phyloP scores from a whole-genome alignment of 148 eudicot species.

The Rhododendron simsii region DNA sequence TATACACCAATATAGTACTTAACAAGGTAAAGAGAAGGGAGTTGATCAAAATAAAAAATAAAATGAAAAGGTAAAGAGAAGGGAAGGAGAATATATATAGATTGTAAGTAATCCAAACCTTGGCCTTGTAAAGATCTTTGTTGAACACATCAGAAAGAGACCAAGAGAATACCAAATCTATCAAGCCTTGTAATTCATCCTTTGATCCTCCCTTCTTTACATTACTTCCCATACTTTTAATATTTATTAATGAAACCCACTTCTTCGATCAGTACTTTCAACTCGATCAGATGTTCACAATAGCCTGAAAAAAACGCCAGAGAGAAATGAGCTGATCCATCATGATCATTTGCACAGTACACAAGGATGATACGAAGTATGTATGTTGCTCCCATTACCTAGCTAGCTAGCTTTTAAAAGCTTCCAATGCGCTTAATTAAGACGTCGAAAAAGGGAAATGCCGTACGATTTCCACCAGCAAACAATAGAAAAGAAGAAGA shows the following conservation, averaged over 20 bases:
- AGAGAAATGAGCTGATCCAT: background rate
- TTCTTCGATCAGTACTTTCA: background rate
- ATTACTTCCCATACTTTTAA: background rate
- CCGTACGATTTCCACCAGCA: background rate
- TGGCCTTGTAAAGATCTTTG: slow-evolving; percentile 31
- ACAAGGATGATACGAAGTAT: background rate
- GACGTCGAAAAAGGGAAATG: background rate
- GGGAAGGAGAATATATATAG: no score
- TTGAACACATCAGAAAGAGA: slow-evolving; percentile 34
- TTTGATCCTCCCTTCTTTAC: background rate
- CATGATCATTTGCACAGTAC: background rate
- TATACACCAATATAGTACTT: background rate
- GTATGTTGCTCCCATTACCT: background rate
- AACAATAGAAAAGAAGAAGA: background rate
- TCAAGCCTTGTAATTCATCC: slow-evolving; percentile 8
- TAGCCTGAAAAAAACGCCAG: background rate
- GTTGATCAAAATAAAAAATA: no score
- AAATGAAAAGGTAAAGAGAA: no score
- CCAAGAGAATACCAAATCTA: slow-evolving; percentile 42
- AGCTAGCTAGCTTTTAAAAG: background rate
- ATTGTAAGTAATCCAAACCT: slow-evolving; percentile 17
- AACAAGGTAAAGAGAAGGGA: no score
- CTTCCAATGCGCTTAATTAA: background rate
- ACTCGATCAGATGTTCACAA: background rate
- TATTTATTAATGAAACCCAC: background rate